These are phyloP conservation scores for Coemansia brasiliensis DNA, from an alignment of 192 early-diverging fungal genomes.

Conservation along the genomic window DNA sequence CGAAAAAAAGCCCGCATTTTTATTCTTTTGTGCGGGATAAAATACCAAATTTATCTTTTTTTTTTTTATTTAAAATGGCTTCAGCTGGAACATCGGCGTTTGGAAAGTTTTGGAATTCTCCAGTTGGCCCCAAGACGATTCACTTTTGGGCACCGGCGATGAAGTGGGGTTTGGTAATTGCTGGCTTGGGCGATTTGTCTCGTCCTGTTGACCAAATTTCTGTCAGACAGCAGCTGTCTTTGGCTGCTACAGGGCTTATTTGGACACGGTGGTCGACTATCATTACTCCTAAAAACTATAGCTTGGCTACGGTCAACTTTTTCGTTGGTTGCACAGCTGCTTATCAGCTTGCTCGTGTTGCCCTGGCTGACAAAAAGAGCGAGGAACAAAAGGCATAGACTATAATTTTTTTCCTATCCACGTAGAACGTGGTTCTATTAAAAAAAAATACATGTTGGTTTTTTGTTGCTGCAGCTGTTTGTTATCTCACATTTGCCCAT, in stretches of 20 bases:
- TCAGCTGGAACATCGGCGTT: slow-evolving; percentile 57
- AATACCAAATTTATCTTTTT: too few species aligned
- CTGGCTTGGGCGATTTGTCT: slow-evolving; percentile 84
- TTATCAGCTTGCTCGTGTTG: slow-evolving; percentile 84
- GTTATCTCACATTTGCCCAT: too few species aligned
- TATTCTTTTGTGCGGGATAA: too few species aligned
- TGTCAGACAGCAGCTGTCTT: slow-evolving; percentile 79
- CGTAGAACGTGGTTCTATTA: too few species aligned
- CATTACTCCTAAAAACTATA: slow-evolving; percentile 92
- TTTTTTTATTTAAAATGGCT: slow-evolving; percentile 5
- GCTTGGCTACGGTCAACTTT: slow-evolving; percentile 86
- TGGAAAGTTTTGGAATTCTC: slow-evolving; percentile 68
- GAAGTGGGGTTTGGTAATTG: slow-evolving; percentile 84
- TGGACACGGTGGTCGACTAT: slow-evolving; percentile 96
- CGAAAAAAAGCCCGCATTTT: slow-evolving; percentile 23
- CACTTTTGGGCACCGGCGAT: slow-evolving; percentile 94
- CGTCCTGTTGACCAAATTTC: slow-evolving; percentile 90
- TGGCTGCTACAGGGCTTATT: slow-evolving; percentile 92
- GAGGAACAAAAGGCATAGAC: neutral
- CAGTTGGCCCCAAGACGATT: slow-evolving; percentile 93
- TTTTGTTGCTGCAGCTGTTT: too few species aligned
- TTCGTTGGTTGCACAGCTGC: slow-evolving; percentile 90
- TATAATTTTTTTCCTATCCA: too few species aligned
- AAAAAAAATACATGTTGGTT: too few species aligned
- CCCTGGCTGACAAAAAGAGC: slow-evolving; percentile 58